Evolutionary conservation across 2,329 filamentous ascomycete species (phyloP).

Genomic region (Aureobasidium vineae): DNA sequence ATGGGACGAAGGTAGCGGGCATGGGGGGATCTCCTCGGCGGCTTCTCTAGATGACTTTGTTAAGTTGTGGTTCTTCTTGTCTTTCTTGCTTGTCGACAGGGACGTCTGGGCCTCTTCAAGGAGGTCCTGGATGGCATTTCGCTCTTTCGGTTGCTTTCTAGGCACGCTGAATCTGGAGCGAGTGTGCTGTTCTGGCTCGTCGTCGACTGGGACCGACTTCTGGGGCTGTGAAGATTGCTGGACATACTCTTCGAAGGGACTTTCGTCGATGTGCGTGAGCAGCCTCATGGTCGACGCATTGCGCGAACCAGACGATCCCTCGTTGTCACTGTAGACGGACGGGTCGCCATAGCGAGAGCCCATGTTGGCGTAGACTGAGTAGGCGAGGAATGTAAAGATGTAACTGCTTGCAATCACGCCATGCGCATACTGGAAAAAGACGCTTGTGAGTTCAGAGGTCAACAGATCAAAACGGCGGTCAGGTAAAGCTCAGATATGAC

Average conservation of each 20-base stretch:
- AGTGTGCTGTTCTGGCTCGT: not conserved
- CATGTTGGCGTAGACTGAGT: constrained; percentile 18
- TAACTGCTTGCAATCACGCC: constrained; percentile 1
- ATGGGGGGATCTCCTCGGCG: constrained; percentile 26
- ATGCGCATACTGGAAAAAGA: constrained; percentile 1
- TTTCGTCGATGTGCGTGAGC: constrained; percentile 49
- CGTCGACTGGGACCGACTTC: constrained; percentile 19
- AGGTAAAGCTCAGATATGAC: constrained; percentile 10
- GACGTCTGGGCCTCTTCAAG: constrained; percentile 21
- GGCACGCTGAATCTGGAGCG: constrained; percentile 31
- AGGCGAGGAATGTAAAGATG: constrained; percentile 22
- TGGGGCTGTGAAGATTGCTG: constrained; percentile 28
- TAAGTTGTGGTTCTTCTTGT: constrained; percentile 14
- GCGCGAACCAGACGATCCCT: constrained; percentile 39
- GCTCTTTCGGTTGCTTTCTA: constrained; percentile 31
- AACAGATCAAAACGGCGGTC: constrained; percentile 10
- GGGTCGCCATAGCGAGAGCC: constrained; percentile 40
- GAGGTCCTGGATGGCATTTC: constrained; percentile 25
- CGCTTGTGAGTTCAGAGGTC: constrained; percentile 18
- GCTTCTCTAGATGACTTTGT: constrained; percentile 29
- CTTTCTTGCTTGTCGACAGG: constrained; percentile 1
- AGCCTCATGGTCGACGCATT: constrained; percentile 51
- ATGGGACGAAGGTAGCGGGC: constrained; percentile 27
- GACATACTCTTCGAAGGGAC: constrained; percentile 46
- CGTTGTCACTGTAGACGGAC: constrained; percentile 46